A percentile compares a stretch with the other conserved stretches of the same genome.
phyloP scores from a whole-genome alignment of 208 protist genomes.

The Trichomonas vaginalis region DNA sequence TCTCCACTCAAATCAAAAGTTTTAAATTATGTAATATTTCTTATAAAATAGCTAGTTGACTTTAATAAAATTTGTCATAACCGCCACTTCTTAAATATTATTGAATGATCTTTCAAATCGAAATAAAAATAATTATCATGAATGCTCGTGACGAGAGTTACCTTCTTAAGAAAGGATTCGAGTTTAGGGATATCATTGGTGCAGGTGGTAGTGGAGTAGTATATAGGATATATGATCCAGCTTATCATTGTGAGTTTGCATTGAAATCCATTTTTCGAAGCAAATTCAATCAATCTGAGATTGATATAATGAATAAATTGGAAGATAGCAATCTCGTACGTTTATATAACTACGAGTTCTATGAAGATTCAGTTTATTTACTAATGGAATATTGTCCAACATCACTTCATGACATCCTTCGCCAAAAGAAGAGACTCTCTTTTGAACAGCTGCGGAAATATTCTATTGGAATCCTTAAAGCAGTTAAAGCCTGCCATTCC shows the following conservation, averaged over 20 bases:
- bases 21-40: too few species aligned
- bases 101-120: too few species aligned
- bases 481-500: constrained; percentile 39
- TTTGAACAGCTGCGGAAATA: background rate
- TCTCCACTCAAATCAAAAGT: too few species aligned
- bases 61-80: too few species aligned
- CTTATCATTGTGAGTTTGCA: background rate
- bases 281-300: background rate
- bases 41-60: too few species aligned
- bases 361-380: background rate
- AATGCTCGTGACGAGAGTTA: background rate
- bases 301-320: background rate
- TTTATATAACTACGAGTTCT: background rate
- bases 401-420: background rate
- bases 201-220: background rate
- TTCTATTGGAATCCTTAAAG: constrained; percentile 31
- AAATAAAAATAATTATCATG: background rate
- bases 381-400: background rate
- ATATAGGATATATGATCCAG: background rate
- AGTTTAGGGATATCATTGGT: background rate
- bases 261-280: background rate
- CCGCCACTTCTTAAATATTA: too few species aligned
- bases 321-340: background rate
- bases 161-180: background rate
- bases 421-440: background rate